Evolutionary conservation across 2,329 filamentous ascomycete genomes (phyloP).

Genomic region (Periconia sp.): DNA sequence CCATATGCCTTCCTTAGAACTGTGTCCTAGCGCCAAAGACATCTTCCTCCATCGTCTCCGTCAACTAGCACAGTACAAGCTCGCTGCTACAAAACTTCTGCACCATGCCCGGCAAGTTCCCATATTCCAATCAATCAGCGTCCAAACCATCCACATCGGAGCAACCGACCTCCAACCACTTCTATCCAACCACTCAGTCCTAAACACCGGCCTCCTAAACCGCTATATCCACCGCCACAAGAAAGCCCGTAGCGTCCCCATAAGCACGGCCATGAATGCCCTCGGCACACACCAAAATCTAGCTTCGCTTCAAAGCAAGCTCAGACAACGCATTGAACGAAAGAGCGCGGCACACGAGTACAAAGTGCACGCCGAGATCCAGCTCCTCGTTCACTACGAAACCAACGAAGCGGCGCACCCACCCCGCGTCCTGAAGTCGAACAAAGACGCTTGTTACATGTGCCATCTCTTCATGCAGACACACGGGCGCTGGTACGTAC

Average conservation of each 20-base stretch:
- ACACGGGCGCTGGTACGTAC: conserved; percentile 45
- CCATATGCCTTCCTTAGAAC: not conserved
- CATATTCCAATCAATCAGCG: conserved; percentile 6
- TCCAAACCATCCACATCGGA: not conserved
- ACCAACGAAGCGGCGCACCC: conserved; percentile 19
- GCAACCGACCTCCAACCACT: not conserved
- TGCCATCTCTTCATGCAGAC: conserved; percentile 50
- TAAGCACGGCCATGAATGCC: not conserved
- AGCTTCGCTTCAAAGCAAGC: not conserved
- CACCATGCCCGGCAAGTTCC: conserved; percentile 1
- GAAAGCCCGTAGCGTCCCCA: too few species aligned
- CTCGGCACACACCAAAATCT: conserved; percentile 1
- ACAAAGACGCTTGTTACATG: conserved; percentile 55
- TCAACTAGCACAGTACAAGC: conserved; percentile 8
- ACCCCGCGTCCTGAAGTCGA: conserved; percentile 51
- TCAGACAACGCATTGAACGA: not conserved
- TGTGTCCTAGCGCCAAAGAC: conserved; percentile 4
- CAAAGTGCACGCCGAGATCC: conserved; percentile 53
- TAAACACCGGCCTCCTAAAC: not conserved
- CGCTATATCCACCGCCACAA: not conserved
- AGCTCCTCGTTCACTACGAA: conserved; percentile 51
- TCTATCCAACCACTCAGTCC: not conserved
- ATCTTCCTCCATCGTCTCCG: not conserved
- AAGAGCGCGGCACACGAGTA: not conserved
- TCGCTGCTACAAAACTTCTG: conserved; percentile 2